Base-by-base conservation (phyloP, 2,329 filamentous ascomycete species). In the Pseudofabraea citricarpa region DNA sequence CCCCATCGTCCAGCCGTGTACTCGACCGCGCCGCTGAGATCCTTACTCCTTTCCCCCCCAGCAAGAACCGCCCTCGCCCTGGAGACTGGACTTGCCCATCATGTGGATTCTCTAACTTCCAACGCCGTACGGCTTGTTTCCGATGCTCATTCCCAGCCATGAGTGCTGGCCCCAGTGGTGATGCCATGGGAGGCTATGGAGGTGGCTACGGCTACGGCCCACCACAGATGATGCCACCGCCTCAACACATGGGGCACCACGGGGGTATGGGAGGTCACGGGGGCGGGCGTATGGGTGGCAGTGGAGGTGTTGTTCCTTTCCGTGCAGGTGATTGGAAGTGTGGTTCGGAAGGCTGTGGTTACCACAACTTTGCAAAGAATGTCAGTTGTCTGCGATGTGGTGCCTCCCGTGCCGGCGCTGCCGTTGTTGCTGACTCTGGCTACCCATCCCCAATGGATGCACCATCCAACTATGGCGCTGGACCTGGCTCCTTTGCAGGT, bases 341-440 rank as follows among this genome's bases (percentile, higher is more conserved):
- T 62, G 93, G 93, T 44, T 93, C 93, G 53, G 93, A 98, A 62
- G 90, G 90, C 27, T 98, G 93, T 64, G 89, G 87, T 46, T 98
- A 98, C 67, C 93, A 98, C 74, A 98, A 98, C 72, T 98, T 98
- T 63, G 93, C 93, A 49, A 98, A 98, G 79, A 98, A 98, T 59
- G 91, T 97, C 45, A 95, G 89, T 69, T 98, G 93, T 67, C 80
- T 98, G 50, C 87, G 93, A 47, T 98, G 93, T 63, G 93, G 93
- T 64, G 93, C 91, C 41, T 94, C 90, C 65, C 88, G 93, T 57
- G 91, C 91, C 48, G 89, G 87, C 50, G 93, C 93, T 46, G 90
- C 91, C 13, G 87, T 98, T 40, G 89, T 97, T 45, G 91, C 91
- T 22, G 93, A 97, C 65, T 91, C 90, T 29, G 88, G 87, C 33